Conservation (phyloP, 2,329 filamentous ascomycete genomes). For the Pestalotiopsis fici region DNA sequence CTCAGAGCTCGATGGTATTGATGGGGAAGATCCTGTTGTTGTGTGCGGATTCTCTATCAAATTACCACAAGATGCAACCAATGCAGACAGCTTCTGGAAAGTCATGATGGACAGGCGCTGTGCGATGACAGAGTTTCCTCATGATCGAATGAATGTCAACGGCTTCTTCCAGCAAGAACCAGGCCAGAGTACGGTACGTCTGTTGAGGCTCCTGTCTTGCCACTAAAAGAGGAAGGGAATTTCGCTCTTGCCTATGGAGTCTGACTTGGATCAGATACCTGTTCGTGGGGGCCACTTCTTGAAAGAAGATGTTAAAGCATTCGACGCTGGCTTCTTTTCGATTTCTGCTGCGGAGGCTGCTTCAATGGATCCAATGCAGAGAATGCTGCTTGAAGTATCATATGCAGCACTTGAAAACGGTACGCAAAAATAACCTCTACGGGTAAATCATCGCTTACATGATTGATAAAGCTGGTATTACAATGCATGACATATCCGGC, state of each 20-base stretch:
- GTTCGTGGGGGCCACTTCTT: background rate
- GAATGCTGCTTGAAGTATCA: background rate
- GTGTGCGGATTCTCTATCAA: slow-evolving; percentile 25
- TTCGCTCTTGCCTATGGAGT: background rate
- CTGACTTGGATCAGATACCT: background rate
- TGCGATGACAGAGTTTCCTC: slow-evolving; percentile 24
- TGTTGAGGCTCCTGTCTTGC: background rate
- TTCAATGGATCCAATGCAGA: slow-evolving; percentile 7
- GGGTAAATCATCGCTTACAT: background rate
- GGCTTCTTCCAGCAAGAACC: slow-evolving; percentile 26
- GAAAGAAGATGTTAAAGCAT: background rate
- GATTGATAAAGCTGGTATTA: slow-evolving; percentile 10
- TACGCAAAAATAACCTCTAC: background rate
- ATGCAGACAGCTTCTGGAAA: slow-evolving; percentile 26
- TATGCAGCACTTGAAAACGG: slow-evolving; percentile 10
- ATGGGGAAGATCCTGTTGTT: slow-evolving; percentile 22
- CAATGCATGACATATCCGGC: slow-evolving; percentile 10
- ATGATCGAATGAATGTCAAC: slow-evolving; percentile 28
- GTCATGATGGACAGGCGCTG: slow-evolving; percentile 27
- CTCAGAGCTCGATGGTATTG: slow-evolving; percentile 10
- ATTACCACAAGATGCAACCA: slow-evolving; percentile 26
- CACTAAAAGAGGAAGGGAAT: background rate
- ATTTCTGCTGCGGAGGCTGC: background rate
- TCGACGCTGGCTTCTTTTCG: slow-evolving; percentile 1
- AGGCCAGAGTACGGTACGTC: background rate